Evolutionary conservation across 148 eudicot genomes (phyloP).

Genomic region (Oxyria digyna): DNA sequence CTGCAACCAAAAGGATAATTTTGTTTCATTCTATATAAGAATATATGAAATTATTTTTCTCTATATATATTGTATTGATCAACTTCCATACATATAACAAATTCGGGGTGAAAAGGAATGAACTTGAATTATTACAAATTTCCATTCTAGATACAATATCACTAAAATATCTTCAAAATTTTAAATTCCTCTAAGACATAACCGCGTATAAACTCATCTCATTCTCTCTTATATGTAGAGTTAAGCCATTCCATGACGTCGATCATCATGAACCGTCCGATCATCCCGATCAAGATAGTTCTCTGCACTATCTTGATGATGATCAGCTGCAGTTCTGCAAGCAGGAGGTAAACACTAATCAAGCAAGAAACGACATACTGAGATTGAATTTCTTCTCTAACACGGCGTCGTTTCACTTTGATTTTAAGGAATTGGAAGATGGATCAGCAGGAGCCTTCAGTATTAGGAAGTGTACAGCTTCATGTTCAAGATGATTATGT

Average conservation of each 20-base stretch:
- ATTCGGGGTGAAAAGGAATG: not conserved
- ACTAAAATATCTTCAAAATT: not conserved
- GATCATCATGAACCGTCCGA: not conserved
- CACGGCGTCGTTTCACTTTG: not conserved
- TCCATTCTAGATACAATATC: not conserved
- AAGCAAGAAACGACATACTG: not conserved
- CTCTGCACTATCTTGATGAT: not conserved
- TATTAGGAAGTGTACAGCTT: not conserved
- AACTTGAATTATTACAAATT: not conserved
- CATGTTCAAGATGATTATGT: conserved; percentile 1
- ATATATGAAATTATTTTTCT: not conserved
- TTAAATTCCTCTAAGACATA: not conserved
- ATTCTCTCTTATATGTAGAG: not conserved
- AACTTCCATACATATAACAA: not conserved
- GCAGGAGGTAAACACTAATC: not conserved
- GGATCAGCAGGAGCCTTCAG: not conserved
- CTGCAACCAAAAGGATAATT: too few relatives aligned
- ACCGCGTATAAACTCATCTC: not conserved
- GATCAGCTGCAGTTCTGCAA: not conserved
- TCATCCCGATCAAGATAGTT: not conserved
- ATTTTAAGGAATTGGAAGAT: not conserved
- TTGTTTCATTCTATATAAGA: not conserved
- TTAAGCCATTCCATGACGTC: not conserved
- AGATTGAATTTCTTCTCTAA: not conserved
- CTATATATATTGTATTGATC: not conserved